Percentiles rank a stretch among this genome's conserved stretches.
Conservation (phyloP, 306 rosid genomes). For the Malus sieversii region DNA sequence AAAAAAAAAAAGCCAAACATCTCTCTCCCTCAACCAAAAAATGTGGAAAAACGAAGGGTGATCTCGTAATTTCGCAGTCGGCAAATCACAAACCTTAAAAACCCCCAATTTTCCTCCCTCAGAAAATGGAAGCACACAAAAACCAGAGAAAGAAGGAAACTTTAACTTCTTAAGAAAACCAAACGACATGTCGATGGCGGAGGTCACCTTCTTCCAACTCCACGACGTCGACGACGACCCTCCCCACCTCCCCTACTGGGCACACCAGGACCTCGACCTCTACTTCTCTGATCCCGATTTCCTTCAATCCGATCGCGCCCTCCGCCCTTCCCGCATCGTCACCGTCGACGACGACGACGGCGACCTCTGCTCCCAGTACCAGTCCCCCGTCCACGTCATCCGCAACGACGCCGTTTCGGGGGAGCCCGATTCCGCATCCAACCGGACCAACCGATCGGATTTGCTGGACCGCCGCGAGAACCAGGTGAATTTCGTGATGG, state of each 20-base stretch:
- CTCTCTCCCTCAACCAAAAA: background rate
- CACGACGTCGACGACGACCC: constrained; percentile 39
- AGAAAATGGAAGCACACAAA: background rate
- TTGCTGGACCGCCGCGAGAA: constrained; percentile 42
- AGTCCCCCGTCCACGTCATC: constrained; percentile 2
- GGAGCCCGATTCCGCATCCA: constrained; percentile 24
- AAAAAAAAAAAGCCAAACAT: too few relatives aligned
- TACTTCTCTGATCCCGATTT: constrained; percentile 39
- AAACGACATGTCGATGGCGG: constrained; percentile 38
- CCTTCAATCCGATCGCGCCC: constrained; percentile 17
- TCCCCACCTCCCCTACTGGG: constrained; percentile 21
- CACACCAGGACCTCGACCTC: constrained; percentile 35
- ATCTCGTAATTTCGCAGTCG: background rate
- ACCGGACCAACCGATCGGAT: constrained; percentile 1
- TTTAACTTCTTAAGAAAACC: background rate
- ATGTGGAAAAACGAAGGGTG: background rate
- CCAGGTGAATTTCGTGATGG: constrained; percentile 70
- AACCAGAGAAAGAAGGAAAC: background rate
- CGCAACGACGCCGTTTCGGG: constrained; percentile 14
- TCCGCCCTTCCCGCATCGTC: constrained; percentile 6
- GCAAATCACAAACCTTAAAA: background rate
- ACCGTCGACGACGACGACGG: background rate
- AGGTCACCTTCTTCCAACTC: constrained; percentile 25
- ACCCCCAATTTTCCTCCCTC: background rate
- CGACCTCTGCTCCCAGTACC: constrained; percentile 13